Evolutionary conservation across 352 stramenopile genomes (phyloP), one percentile per base, ranked within the genome.

Genomic region (Phytophthora pinifolia): DNA sequence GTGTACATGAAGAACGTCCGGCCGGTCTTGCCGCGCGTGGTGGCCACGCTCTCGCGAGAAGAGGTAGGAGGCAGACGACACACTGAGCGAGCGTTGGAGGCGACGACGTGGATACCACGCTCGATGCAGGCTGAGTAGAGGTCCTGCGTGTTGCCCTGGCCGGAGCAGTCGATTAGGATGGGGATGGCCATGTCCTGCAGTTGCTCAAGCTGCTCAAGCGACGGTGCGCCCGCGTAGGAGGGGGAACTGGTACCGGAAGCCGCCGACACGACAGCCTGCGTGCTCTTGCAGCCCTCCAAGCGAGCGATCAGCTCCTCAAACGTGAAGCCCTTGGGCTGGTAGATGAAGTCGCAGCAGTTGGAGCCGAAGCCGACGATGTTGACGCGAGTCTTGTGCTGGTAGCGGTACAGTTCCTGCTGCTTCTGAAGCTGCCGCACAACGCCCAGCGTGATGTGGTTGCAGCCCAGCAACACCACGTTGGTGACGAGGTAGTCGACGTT

Each of bases 1-100:
- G 82, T 86, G 71, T 89, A 91, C 73, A 92, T 80, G 59, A 89
- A 75, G 48, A 87, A 92, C 9, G 79, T 77, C 18, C 79, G 82
- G 0, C 77, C 79, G 9, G 63, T 53, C 59, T 67, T 60, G 7
- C 38, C 27, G 10, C 42, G 57, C 7, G 70, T 76, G 1, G 72
- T 77, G 9, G 76, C 73, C 3, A 88, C 67, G 56, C 75, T 85
- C 41, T 86, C 77, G 9, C 75, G 74, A 6, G 75, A 86, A 30
- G 76, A 67, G 0, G 79, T 87, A 10, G 67, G 56, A 4, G 79
- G 76, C 13, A 92, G 43, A 18, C 62, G 49, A 39, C 60, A 81
- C 10, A 88, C 70, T 7, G 79, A 87, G 4, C 70, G 70, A 2
- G 76, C 77, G 42, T 92, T 92, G 25, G 76, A 92, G 0, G 79